Evolutionary conservation across 2,329 filamentous ascomycete genomes (phyloP).

Genomic region (Phialemonium atrogriseum): DNA sequence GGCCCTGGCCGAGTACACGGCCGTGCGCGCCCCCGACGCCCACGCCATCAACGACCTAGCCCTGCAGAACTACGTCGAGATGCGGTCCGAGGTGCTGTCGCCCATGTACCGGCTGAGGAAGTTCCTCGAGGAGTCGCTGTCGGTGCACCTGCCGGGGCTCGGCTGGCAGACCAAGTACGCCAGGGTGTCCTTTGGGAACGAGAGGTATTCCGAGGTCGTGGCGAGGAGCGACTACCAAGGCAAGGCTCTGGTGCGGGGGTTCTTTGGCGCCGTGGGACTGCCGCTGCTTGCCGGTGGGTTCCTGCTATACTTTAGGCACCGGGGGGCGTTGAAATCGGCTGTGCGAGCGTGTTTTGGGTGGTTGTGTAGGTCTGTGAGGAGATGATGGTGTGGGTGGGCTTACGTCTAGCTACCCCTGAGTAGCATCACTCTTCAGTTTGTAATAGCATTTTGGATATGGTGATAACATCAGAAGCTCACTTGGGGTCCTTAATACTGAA

Average conservation of each 20-base stretch:
- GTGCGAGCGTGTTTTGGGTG: no score
- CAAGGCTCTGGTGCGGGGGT: constrained; percentile 41
- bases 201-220: constrained; percentile 79
- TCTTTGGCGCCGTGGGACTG: constrained; percentile 24
- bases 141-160: constrained; percentile 63
- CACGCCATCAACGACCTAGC: constrained; percentile 90
- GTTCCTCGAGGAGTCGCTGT: constrained; percentile 75
- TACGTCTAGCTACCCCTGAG: no score
- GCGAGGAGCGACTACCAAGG: constrained; percentile 62
- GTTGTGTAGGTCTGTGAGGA: no score
- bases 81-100: constrained; percentile 78
- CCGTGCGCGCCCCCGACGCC: constrained; percentile 65
- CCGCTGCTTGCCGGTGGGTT: constrained; percentile 11
- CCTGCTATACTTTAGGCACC: constrained; percentile 7
- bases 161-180: constrained; percentile 93
- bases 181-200: constrained; percentile 86
- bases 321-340: no score
- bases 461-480: no score
- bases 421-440: no score
- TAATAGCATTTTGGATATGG: no score
- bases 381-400: no score
- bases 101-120: constrained; percentile 75
- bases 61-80: constrained; percentile 85
- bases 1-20: constrained; percentile 70
- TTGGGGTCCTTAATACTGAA: no score